Conservation (phyloP, 176 grass and related monocot genomes). For the Carex parvula region DNA sequence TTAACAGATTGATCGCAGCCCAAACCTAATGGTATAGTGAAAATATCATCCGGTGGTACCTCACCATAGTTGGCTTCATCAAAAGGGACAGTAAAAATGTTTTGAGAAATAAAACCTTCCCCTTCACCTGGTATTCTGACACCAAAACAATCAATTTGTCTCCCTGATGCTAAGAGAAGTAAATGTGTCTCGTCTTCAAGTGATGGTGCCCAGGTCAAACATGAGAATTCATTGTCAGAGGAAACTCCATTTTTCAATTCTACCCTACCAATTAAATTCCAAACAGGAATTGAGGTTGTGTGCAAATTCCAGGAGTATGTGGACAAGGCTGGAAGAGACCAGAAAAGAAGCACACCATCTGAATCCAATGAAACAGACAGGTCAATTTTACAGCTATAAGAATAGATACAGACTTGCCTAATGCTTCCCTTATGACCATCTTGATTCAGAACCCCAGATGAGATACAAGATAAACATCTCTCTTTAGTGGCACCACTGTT, state of each 20-base stretch:
- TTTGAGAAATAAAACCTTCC: slow-evolving; percentile 47
- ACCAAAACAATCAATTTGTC: slow-evolving; percentile 67
- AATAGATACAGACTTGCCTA: slow-evolving; percentile 61
- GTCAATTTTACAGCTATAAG: slow-evolving; percentile 55
- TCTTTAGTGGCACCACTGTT: slow-evolving; percentile 36
- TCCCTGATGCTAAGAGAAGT: slow-evolving; percentile 68
- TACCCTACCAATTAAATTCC: slow-evolving; percentile 63
- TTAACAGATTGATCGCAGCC: slow-evolving; percentile 37
- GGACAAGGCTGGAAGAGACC: slow-evolving; percentile 79
- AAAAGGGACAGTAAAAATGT: slow-evolving; percentile 65
- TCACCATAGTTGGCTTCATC: slow-evolving; percentile 28
- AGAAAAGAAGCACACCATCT: slow-evolving; percentile 60
- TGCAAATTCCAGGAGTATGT: slow-evolving; percentile 47
- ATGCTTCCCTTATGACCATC: slow-evolving; percentile 66
- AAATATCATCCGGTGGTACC: slow-evolving; percentile 66
- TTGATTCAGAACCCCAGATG: slow-evolving; percentile 44
- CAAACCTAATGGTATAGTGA: slow-evolving; percentile 60
- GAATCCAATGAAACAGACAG: slow-evolving; percentile 92
- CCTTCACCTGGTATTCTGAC: slow-evolving; percentile 45
- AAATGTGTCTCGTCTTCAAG: slow-evolving; percentile 51
- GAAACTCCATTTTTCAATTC: slow-evolving; percentile 41
- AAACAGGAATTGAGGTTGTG: slow-evolving; percentile 49
- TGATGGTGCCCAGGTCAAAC: slow-evolving; percentile 78
- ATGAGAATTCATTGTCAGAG: slow-evolving; percentile 53
- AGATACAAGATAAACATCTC: slow-evolving; percentile 35